Evolutionary conservation across 768 basidiomycete genomes (phyloP).

Genomic region (Coprinopsis strossmayeri): DNA sequence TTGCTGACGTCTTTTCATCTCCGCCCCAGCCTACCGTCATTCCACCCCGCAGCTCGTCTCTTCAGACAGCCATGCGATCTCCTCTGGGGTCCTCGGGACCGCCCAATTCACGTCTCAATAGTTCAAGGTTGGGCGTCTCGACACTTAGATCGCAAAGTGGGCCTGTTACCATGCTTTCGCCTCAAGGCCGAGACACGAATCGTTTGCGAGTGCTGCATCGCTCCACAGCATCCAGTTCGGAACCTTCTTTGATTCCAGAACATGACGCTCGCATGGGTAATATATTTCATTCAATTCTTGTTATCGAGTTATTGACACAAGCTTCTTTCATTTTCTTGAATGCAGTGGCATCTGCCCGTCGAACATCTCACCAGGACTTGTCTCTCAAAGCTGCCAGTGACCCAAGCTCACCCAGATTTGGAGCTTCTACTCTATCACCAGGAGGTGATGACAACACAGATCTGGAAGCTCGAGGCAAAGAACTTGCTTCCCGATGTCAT

Average conservation of each 20-base stretch:
- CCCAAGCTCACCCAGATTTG: constrained; percentile 35
- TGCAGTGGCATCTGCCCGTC: constrained; percentile 17
- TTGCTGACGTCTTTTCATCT: constrained; percentile 12
- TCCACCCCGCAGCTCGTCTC: constrained; percentile 46
- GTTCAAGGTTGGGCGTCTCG: background rate
- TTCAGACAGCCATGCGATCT: constrained; percentile 34
- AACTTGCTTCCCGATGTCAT: constrained; percentile 75
- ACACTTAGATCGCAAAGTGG: constrained; percentile 2
- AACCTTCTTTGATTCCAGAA: constrained; percentile 66
- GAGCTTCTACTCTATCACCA: constrained; percentile 34
- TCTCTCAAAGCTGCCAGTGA: constrained; percentile 35
- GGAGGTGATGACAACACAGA: constrained; percentile 46
- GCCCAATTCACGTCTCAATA: constrained; percentile 15
- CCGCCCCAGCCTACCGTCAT: constrained; percentile 27
- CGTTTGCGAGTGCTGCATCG: constrained; percentile 62
- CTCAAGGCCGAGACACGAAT: constrained; percentile 19
- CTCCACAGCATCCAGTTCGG: constrained; percentile 71
- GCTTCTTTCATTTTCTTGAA: constrained; percentile 2
- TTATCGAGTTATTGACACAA: too few relatives aligned
- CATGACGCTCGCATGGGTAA: constrained; percentile 47
- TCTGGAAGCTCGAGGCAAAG: constrained; percentile 58
- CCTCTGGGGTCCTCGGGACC: constrained; percentile 21
- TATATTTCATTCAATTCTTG: constrained; percentile 17
- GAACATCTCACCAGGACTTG: constrained; percentile 49
- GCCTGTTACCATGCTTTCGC: constrained; percentile 4